phyloP scores from a whole-genome alignment of 805 yeast species.

The Barnettozyma vustinii region DNA sequence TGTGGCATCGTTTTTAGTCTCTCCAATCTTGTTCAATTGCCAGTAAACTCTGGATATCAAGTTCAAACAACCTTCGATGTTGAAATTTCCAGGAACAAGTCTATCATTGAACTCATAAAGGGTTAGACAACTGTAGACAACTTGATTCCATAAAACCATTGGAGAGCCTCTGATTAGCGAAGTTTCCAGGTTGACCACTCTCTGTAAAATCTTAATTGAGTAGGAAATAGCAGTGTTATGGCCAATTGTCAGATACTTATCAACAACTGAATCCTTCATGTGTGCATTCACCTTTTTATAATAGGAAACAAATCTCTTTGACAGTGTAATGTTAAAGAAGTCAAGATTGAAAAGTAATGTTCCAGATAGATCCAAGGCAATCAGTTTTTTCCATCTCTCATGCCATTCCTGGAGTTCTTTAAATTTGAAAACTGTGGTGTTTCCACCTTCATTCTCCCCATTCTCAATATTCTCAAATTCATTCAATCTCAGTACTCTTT shows the following conservation, averaged over 20 bases:
- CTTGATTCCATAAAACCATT: slow-evolving; percentile 42
- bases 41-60: slow-evolving; percentile 50
- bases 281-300: slow-evolving; percentile 22
- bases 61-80: slow-evolving; percentile 34
- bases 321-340: slow-evolving; percentile 39
- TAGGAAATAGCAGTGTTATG: slow-evolving; percentile 39
- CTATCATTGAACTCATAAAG: slow-evolving; percentile 42
- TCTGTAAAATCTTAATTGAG: slow-evolving; percentile 40
- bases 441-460: neutral
- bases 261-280: slow-evolving; percentile 8
- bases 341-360: slow-evolving; percentile 43
- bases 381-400: slow-evolving; percentile 37
- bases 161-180: slow-evolving; percentile 52
- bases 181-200: slow-evolving; percentile 39
- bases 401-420: slow-evolving; percentile 36
- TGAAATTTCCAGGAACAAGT: slow-evolving; percentile 33
- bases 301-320: slow-evolving; percentile 33
- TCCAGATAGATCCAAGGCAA: slow-evolving; percentile 44
- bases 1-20: slow-evolving; percentile 51
- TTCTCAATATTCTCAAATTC: slow-evolving; percentile 11
- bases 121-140: slow-evolving; percentile 50
- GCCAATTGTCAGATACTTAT: slow-evolving; percentile 25
- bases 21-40: slow-evolving; percentile 54
- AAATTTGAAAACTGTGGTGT: slow-evolving; percentile 14
- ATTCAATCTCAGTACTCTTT: slow-evolving; percentile 18